These are phyloP conservation scores for Populus simonii DNA, from an alignment of 345 rosid species.

Conservation along the genomic window DNA sequence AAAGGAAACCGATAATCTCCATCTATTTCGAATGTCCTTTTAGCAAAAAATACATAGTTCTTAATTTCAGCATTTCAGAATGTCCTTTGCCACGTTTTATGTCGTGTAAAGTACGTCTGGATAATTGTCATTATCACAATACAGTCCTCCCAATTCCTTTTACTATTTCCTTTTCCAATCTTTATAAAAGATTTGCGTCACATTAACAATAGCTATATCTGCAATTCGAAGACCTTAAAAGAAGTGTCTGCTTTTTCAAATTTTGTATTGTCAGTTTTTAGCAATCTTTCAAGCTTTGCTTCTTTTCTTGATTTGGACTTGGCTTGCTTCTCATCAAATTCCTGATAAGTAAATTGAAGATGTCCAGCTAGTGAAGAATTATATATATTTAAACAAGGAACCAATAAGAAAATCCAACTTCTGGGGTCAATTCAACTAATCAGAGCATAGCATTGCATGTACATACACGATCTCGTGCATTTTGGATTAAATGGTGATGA, in stretches of 20 bases:
- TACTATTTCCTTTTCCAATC: background rate
- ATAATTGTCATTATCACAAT: constrained; percentile 18
- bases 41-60: background rate
- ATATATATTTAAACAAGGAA: background rate
- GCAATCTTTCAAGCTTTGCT: background rate
- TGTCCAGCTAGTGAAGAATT: background rate
- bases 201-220: background rate
- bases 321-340: background rate
- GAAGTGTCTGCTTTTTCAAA: background rate
- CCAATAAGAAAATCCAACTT: background rate
- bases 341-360: background rate
- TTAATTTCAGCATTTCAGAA: background rate
- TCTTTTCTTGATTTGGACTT: background rate
- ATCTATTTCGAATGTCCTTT: background rate
- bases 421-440: background rate
- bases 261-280: background rate
- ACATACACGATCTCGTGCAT: background rate
- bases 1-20: background rate
- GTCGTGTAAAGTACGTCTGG: constrained; percentile 49
- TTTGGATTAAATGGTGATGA: background rate
- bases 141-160: background rate
- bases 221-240: background rate
- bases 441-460: background rate
- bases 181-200: constrained; percentile 10
- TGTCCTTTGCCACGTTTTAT: constrained; percentile 32